Evolutionary conservation across 2,329 filamentous ascomycete genomes (phyloP).

Genomic region (Calycina herbarum): DNA sequence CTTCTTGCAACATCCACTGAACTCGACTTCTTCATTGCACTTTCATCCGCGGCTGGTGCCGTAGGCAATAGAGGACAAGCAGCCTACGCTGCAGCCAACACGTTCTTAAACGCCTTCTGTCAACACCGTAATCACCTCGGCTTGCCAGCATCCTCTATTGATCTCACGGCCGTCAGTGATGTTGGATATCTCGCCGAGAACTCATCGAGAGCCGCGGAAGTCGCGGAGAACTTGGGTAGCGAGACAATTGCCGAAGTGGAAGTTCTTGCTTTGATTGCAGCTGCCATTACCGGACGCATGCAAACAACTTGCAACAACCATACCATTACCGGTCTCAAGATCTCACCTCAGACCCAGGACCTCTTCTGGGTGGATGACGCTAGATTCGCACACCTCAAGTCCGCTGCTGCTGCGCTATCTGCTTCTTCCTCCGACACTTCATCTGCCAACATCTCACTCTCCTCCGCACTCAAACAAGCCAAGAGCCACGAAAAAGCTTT

Average conservation of each 20-base stretch:
- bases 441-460: slow-evolving; percentile 18
- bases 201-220: slow-evolving; percentile 13
- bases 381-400: slow-evolving; percentile 22
- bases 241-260: slow-evolving; percentile 25
- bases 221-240: slow-evolving; percentile 21
- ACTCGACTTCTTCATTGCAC: slow-evolving; percentile 39
- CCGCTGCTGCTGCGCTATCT: slow-evolving; percentile 9
- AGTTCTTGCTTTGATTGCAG: slow-evolving; percentile 31
- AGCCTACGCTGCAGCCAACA: slow-evolving; percentile 39
- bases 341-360: slow-evolving; percentile 18
- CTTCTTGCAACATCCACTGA: slow-evolving; percentile 6
- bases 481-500: slow-evolving; percentile 24
- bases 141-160: slow-evolving; percentile 27
- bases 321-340: slow-evolving; percentile 27
- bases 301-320: slow-evolving; percentile 23
- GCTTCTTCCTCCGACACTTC: slow-evolving; percentile 4
- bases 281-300: slow-evolving; percentile 31
- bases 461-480: slow-evolving; percentile 15
- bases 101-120: slow-evolving; percentile 33
- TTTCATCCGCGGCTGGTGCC: slow-evolving; percentile 26
- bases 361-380: slow-evolving; percentile 36
- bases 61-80: slow-evolving; percentile 34
- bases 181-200: slow-evolving; percentile 38
- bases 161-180: slow-evolving; percentile 27
- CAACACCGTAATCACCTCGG: slow-evolving; percentile 26